Conservation (phyloP, 2,329 filamentous ascomycete genomes). For the Colletotrichum sojae region DNA sequence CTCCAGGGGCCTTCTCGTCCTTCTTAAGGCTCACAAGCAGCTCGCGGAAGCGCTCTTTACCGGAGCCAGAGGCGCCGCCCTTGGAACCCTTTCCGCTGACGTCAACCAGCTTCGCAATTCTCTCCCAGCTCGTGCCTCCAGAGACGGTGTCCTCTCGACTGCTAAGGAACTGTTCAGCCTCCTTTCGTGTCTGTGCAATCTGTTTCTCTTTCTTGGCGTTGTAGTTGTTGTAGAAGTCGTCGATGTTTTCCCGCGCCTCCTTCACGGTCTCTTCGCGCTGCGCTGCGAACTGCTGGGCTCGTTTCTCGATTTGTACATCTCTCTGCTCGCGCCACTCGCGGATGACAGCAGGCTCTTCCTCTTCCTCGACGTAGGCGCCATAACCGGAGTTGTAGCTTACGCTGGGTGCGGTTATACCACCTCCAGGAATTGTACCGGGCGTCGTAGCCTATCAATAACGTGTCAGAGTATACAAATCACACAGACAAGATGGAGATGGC, state of each 20-base stretch:
- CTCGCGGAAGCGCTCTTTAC: slow-evolving; percentile 97
- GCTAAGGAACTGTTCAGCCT: slow-evolving; percentile 92
- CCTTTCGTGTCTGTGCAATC: slow-evolving; percentile 87
- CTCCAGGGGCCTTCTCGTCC: slow-evolving; percentile 87
- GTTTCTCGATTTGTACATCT: slow-evolving; percentile 85
- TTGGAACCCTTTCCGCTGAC: slow-evolving; percentile 91
- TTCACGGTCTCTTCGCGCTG: slow-evolving; percentile 90
- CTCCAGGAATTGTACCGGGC: slow-evolving; percentile 81
- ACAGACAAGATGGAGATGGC: not conserved
- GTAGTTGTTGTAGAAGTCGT: slow-evolving; percentile 99
- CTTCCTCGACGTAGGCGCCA: slow-evolving; percentile 68
- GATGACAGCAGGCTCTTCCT: slow-evolving; percentile 91
- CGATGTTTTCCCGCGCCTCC: slow-evolving; percentile 93
- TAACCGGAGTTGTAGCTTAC: slow-evolving; percentile 75
- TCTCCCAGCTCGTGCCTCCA: slow-evolving; percentile 98
- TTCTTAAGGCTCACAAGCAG: slow-evolving; percentile 89
- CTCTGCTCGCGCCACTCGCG: slow-evolving; percentile 93
- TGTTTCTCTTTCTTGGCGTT: slow-evolving; percentile 98
- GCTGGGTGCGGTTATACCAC: slow-evolving; percentile 83
- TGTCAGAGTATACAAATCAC: slow-evolving; percentile 7
- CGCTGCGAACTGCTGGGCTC: slow-evolving; percentile 84
- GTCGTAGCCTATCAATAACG: slow-evolving; percentile 72
- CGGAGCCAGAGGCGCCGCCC: slow-evolving; percentile 89
- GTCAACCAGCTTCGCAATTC: slow-evolving; percentile 98
- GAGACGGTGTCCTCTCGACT: slow-evolving; percentile 93